These are phyloP conservation scores for Ophiostoma perfectum DNA, from an alignment of 2,329 filamentous ascomycete species.

Conservation along the genomic window DNA sequence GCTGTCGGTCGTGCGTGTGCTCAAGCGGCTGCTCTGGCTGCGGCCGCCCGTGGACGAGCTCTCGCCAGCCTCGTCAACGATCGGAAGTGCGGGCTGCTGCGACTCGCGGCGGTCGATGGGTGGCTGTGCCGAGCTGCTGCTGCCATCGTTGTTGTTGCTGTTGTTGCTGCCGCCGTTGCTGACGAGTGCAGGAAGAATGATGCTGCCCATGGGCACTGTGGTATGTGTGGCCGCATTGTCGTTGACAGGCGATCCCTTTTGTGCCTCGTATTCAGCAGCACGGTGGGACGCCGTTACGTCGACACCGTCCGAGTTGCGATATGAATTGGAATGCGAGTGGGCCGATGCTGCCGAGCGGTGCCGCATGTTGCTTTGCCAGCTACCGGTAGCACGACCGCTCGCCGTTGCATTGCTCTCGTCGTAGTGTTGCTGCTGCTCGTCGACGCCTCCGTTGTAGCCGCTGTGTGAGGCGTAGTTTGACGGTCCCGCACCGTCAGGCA, in stretches of 20 bases:
- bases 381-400: slow-evolving; percentile 31
- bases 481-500: not conserved
- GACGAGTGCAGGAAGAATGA: slow-evolving; percentile 7
- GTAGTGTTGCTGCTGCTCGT: not conserved
- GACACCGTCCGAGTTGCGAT: not conserved
- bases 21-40: slow-evolving; percentile 45
- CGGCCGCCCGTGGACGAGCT: slow-evolving; percentile 59
- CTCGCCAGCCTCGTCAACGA: slow-evolving; percentile 88
- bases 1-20: slow-evolving; percentile 29
- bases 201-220: slow-evolving; percentile 11
- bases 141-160: not conserved
- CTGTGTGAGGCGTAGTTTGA: not conserved
- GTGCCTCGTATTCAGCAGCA: slow-evolving; percentile 37
- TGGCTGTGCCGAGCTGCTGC: not conserved
- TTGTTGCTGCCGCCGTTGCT: not conserved
- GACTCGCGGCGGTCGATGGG: slow-evolving; percentile 48
- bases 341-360: slow-evolving; percentile 32
- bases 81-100: slow-evolving; percentile 57
- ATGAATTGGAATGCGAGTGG: slow-evolving; percentile 26
- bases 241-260: slow-evolving; percentile 25
- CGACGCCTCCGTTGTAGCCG: not conserved
- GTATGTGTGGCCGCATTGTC: slow-evolving; percentile 15
- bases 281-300: slow-evolving; percentile 37
- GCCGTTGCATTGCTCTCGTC: slow-evolving; percentile 26
- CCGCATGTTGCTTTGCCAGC: slow-evolving; percentile 26